Base-by-base conservation (phyloP, 225 moss, liverwort and hornwort genomes). In the Pseudoscleropodium purum region DNA sequence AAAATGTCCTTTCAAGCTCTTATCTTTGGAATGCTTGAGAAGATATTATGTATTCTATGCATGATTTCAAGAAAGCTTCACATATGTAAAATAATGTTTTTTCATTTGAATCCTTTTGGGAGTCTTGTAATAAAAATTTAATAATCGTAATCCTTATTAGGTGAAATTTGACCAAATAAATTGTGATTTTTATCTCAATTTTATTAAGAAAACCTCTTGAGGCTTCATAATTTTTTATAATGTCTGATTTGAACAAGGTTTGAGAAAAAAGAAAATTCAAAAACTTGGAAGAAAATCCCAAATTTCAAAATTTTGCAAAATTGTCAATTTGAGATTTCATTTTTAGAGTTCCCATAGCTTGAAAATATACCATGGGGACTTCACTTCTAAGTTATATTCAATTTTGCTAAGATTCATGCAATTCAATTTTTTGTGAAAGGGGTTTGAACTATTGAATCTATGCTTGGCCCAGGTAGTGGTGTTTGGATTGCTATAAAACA, bases 351-450 rank as follows among this genome's bases (percentile, higher is more conserved):
- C 1, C 0, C 2, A 34, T 7, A 68, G 12, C n/a, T 68, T 68
- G 4, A 37, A 68, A 37, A 21, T 2, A n/a, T 1, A 0, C 7
- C 2, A n/a, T 68, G 17, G 4, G 0, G 13, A 15, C 0, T 14
- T 25, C 39, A 6, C 14, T 2, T 15, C 5, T 25, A 14, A 41
- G 9, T 26, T 39, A 9, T 15, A 41, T 72, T 5, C 41, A 41
- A 15, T 11, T 2, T 23, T n/a, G 2, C 0, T 23, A 7, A 23
- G 7, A 69, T 0, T 0, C 7, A n/a, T n/a, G 24, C 7, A 0
- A n/a, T 69, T 68, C n/a, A n/a, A 66, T 0, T 7, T 2, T n/a
- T 69, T 69, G 23, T 11, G 1, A 1, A n/a, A n/a, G 37, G 12
- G 1, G 11, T 68, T 68, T n/a, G 2, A 23, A n/a, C 23, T n/a